Percentiles rank a stretch among this genome's conserved stretches.
phyloP scores from a whole-genome alignment of 1,284 basidiomycete species.

The Tetrapyrgos nigripes region DNA sequence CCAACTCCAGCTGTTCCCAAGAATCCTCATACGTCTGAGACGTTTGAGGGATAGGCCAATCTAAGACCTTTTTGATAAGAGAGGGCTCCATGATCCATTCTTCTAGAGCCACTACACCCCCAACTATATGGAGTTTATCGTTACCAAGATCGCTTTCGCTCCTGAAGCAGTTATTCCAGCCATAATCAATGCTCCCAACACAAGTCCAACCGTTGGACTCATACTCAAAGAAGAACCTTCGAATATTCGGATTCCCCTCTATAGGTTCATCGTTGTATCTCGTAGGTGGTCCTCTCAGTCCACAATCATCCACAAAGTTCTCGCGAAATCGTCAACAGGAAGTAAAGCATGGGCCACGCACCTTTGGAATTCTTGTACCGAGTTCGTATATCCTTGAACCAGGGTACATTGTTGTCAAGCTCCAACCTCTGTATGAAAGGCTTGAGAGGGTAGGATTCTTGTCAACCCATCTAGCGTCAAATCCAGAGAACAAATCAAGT shows the following conservation, averaged over 20 bases:
- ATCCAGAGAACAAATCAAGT: too few relatives aligned
- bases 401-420: constrained; percentile 1
- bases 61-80: constrained; percentile 31
- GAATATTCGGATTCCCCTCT: constrained; percentile 21
- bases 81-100: constrained; percentile 34
- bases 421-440: too few relatives aligned
- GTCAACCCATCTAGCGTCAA: too few relatives aligned
- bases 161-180: constrained; percentile 38
- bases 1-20: constrained; percentile 36
- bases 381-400: constrained; percentile 14
- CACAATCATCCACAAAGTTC: constrained; percentile 33
- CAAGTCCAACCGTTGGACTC: constrained; percentile 22
- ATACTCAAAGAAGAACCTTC: constrained; percentile 32
- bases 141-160: constrained; percentile 29
- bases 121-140: constrained; percentile 33
- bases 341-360: constrained; percentile 27
- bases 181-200: constrained; percentile 26
- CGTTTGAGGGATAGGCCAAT: constrained; percentile 35
- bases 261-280: constrained; percentile 26
- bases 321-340: constrained; percentile 15
- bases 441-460: too few relatives aligned
- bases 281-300: constrained; percentile 29
- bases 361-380: constrained; percentile 32
- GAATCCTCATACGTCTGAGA: constrained; percentile 39
- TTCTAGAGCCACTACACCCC: constrained; percentile 31